phyloP scores from a whole-genome alignment of 148 eudicot species.

The Heliamphora exappendiculata region DNA sequence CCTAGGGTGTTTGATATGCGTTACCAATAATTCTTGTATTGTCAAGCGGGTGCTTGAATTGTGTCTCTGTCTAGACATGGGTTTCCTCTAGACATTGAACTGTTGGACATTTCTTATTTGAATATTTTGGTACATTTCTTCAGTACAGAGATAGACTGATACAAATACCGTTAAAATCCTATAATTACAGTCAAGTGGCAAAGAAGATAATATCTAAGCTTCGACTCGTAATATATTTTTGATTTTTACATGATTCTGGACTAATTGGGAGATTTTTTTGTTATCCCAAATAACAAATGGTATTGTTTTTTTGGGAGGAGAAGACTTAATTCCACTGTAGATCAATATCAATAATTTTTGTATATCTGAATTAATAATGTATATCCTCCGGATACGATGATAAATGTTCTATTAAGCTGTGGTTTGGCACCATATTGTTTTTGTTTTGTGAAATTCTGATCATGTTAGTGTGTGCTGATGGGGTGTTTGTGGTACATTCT shows the following conservation, averaged over 20 bases:
- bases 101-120: not conserved
- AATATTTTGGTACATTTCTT: not conserved
- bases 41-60: not conserved
- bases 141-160: not conserved
- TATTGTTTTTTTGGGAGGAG: not conserved
- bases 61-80: not conserved
- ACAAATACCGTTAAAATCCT: not conserved
- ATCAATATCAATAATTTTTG: not conserved
- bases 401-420: not conserved
- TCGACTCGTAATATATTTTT: not conserved
- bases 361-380: not conserved
- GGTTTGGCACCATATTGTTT: not conserved
- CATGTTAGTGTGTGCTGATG: not conserved
- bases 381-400: not conserved
- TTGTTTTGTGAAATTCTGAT: not conserved
- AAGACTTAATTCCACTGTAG: conserved; percentile 1
- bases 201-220: no score
- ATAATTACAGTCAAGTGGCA: not conserved
- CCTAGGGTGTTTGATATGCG: not conserved
- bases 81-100: not conserved
- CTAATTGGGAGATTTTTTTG: not conserved
- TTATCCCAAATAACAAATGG: not conserved
- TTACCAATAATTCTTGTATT: not conserved
- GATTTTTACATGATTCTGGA: not conserved
- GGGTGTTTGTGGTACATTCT: not conserved